A percentile compares a stretch with the other conserved stretches of the same genome.
Conservation (phyloP, 169 alveolate genomes). For the Perkinsus olseni region DNA sequence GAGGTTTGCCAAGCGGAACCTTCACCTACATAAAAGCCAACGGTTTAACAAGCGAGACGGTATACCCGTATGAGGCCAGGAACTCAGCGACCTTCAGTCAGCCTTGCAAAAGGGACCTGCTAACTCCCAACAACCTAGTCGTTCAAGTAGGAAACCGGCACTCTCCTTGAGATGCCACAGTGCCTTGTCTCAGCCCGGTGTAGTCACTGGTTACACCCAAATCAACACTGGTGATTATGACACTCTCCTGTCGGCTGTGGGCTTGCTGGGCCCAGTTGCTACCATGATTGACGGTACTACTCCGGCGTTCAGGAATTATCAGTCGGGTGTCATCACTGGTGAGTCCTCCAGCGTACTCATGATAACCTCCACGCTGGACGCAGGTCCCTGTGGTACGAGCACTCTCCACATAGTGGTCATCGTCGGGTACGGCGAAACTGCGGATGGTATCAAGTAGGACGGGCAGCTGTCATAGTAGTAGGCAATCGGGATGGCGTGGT, state of each 20-base stretch:
- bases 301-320: background rate
- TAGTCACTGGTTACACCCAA: background rate
- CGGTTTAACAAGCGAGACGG: background rate
- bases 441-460: background rate
- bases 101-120: background rate
- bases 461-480: background rate
- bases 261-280: background rate
- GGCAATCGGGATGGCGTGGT: background rate
- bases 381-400: background rate
- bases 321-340: background rate
- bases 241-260: background rate
- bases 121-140: background rate
- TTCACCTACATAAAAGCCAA: background rate
- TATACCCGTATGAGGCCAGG: background rate
- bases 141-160: background rate
- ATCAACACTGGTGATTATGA: background rate
- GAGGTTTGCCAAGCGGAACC: background rate
- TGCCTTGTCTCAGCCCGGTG: background rate
- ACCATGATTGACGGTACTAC: background rate
- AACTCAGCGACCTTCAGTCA: background rate
- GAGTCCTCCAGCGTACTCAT: background rate
- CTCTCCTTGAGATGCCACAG: background rate
- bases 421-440: background rate
- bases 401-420: background rate
- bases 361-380: background rate